Conservation (phyloP, 2,329 filamentous ascomycete species). For the Trichophyton verrucosum region DNA sequence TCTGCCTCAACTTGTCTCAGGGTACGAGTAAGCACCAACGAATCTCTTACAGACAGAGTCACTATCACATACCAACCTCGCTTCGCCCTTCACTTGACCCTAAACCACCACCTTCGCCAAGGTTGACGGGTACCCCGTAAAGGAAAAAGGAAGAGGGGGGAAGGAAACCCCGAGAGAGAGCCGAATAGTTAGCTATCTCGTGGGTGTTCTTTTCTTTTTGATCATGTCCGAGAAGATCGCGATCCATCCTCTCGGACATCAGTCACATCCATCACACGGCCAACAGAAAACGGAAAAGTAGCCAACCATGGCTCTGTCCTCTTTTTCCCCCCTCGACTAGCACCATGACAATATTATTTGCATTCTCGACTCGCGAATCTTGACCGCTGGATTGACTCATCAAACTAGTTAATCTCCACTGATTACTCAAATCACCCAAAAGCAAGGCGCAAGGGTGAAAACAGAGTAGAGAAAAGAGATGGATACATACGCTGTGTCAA, state of each 20-base stretch:
- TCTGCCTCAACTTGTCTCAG: neutral
- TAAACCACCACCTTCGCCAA: neutral
- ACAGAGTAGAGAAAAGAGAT: neutral
- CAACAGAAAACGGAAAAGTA: neutral
- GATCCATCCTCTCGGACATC: conserved; percentile 2
- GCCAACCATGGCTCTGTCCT: neutral
- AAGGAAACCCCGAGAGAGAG: neutral
- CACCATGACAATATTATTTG: neutral
- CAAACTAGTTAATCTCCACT: neutral
- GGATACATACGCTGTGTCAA: neutral
- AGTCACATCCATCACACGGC: neutral
- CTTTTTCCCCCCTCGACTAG: neutral
- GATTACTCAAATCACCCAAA: neutral
- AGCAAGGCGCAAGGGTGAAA: neutral
- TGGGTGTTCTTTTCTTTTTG: neutral
- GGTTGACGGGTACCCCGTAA: neutral
- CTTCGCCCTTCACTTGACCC: neutral
- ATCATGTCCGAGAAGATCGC: neutral
- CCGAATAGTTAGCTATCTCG: neutral
- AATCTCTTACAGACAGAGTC: neutral
- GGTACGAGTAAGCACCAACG: neutral
- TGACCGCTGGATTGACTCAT: neutral
- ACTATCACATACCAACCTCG: neutral
- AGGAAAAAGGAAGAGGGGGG: neutral
- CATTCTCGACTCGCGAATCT: neutral